Base-by-base conservation (phyloP, 2,329 filamentous ascomycete species). In the Daldinia eschscholtzii region DNA sequence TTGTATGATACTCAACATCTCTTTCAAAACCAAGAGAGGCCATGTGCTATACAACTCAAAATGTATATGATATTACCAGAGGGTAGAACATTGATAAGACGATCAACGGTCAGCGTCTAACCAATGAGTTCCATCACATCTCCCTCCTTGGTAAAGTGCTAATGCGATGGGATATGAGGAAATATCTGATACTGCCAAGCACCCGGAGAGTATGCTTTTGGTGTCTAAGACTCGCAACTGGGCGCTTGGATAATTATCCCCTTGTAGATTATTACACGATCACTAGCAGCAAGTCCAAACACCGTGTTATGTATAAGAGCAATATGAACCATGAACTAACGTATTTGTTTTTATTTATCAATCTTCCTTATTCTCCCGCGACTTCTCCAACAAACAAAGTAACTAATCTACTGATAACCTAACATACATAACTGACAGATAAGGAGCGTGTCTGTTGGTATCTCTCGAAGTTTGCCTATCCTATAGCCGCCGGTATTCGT, bases 1-100 rank as follows among this genome's bases (percentile, higher is more conserved):
- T 60, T 70, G 68, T 68, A 68, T 57, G 55, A 66, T 68, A 72
- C 59, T 58, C 42, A 72, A 69, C 64, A 64, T 39, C 53, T 57
- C 64, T 66, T 58, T 53, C 64, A 64, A 59, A 64, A 33, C 35
- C 57, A 58, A 55, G 64, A 52, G 41, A 57, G 46, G 48, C 48
- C 44, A 57, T 68, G 68, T 62, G 61, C 55, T 70, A 70, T 64
- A 70, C 56, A 68, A 68, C 44, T 37, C 62, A 65, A 68, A 68
- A 30, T 68, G 50, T 58, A 70, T 59, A 57, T 61, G 48, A 64
- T 57, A 42, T 37, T 37, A 37, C 52, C 30, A 37, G n/a, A 62
- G 18, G 20, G 26, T n/a, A 50, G 57, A 44, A 10, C 26, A n/a
- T 46, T 33, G 20, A 48, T 26, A 26, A 26, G 39, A 28, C 23